Base-by-base conservation (phyloP, 768 basidiomycete genomes). In the Lentinus brumalis region DNA sequence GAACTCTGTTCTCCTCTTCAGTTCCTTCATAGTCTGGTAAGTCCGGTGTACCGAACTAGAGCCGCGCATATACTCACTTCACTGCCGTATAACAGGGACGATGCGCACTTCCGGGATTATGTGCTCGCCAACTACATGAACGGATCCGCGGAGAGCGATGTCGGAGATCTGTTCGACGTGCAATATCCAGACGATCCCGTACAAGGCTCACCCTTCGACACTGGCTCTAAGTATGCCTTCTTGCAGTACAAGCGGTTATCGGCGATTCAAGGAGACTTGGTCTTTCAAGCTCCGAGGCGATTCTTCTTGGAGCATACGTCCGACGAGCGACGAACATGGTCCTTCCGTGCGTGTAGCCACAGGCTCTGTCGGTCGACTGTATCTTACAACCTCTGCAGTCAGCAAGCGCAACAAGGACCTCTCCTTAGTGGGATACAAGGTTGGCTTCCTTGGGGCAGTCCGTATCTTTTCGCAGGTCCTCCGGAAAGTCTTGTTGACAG, bases 191-290 rank as follows among this genome's bases (percentile, higher is more conserved):
- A 58, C 5, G 69, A 72, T 46, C 53, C 41, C 0, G 18, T 57
- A 10, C 50, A 59, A 18, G 71, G 71, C 4, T 58, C 61, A 1
- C 71, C 71, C 9, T 72, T 67, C 50, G 63, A 60, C 46, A 69
- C 71, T 3, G 66, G 66, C 8, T 35, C 52, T 14, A n/a, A 56
- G 1, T 30, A 61, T 52, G 45, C 29, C 11, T 40, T 63, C 39
- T 50, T 59, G 0, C 64, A 71, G 32, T 65, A 29, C 52, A 70
- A 71, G 47, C 66, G 65, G 6, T 21, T 65, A 15, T 56, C 66
- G 3, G 67, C 67, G 11, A 60, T 68, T n/a, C 50, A 58, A 32
- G 67, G 67, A 14, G 67, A 68, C 54, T 41, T 53, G 26, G 46
- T 61, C 4, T 63, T 68, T 29, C 64, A 65, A 18, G 66, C 64